Percentiles rank a stretch among this genome's conserved stretches.
These are phyloP conservation scores for Volvariella volvacea DNA, from an alignment of 1,284 basidiomycete genomes.

Conservation along the genomic window DNA sequence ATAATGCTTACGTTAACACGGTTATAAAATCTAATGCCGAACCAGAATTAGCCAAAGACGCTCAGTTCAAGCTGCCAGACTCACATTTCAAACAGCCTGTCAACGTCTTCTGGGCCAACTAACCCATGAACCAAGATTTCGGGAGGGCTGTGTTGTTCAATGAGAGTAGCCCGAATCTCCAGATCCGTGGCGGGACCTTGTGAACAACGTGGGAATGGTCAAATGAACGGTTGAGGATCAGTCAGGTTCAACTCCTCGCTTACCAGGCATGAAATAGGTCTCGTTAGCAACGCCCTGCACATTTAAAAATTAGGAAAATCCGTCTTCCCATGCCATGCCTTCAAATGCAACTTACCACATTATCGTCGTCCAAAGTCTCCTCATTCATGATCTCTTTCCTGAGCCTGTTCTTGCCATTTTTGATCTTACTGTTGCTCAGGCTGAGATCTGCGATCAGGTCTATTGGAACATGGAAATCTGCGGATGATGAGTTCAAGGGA, in stretches of 20 bases:
- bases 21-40: constrained; percentile 55
- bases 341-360: constrained; percentile 47
- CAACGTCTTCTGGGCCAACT: constrained; percentile 74
- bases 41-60: constrained; percentile 8
- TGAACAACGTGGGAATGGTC: constrained; percentile 3
- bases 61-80: constrained; percentile 17
- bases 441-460: constrained; percentile 68
- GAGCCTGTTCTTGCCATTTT: constrained; percentile 26
- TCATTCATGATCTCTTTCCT: constrained; percentile 30
- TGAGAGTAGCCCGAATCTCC: constrained; percentile 61
- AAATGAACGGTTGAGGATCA: constrained; percentile 2
- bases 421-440: constrained; percentile 42
- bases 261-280: constrained; percentile 75
- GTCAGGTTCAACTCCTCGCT: constrained; percentile 11
- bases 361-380: constrained; percentile 52
- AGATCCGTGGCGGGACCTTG: constrained; percentile 66
- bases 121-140: constrained; percentile 79
- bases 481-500: constrained; percentile 43
- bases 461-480: constrained; percentile 64
- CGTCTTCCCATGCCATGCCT: constrained; percentile 6
- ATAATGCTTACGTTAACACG: constrained; percentile 56
- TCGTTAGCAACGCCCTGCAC: constrained; percentile 69
- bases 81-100: constrained; percentile 78
- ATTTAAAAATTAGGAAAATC: constrained; percentile 3
- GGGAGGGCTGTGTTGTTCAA: constrained; percentile 75